A percentile compares a stretch with the other conserved stretches of the same genome.
phyloP scores from a whole-genome alignment of 495 filamentous ascomycete genomes.

The Annulohypoxylon maeteangense region DNA sequence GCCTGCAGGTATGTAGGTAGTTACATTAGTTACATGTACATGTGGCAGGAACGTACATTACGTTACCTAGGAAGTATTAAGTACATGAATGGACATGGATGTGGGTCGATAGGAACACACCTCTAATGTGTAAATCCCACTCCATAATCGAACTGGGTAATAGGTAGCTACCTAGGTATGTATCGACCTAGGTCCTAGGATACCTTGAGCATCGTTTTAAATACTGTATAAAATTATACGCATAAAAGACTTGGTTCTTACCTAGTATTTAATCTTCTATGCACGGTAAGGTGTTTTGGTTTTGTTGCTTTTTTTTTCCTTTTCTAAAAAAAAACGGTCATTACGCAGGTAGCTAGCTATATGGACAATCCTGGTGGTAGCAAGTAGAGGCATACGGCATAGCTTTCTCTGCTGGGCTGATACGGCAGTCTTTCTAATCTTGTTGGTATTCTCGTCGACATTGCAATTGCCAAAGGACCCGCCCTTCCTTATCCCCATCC shows the following conservation, averaged over 20 bases:
- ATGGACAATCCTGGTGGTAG: background rate
- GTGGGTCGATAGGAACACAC: background rate
- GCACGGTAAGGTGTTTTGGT: background rate
- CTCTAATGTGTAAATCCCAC: background rate
- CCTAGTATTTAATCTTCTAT: too few relatives aligned
- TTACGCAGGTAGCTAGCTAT: background rate
- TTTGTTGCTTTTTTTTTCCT: too few relatives aligned
- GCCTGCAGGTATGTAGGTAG: background rate
- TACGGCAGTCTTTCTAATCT: too few relatives aligned
- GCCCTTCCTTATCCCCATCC: slow-evolving; percentile 11
- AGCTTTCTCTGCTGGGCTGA: background rate
- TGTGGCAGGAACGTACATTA: background rate
- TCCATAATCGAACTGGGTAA: too few relatives aligned
- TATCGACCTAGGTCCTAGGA: too few relatives aligned
- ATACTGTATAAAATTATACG: too few relatives aligned
- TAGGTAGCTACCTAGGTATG: background rate
- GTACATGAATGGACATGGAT: too few relatives aligned
- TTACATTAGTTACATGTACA: background rate
- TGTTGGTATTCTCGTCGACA: background rate
- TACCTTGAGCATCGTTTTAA: too few relatives aligned
- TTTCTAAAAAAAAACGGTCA: too few relatives aligned
- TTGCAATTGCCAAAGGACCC: background rate
- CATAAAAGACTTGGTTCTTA: too few relatives aligned
- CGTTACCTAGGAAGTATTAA: background rate
- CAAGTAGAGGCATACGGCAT: background rate